Conservation (phyloP, 345 rosid genomes). For the Populus tremula region DNA sequence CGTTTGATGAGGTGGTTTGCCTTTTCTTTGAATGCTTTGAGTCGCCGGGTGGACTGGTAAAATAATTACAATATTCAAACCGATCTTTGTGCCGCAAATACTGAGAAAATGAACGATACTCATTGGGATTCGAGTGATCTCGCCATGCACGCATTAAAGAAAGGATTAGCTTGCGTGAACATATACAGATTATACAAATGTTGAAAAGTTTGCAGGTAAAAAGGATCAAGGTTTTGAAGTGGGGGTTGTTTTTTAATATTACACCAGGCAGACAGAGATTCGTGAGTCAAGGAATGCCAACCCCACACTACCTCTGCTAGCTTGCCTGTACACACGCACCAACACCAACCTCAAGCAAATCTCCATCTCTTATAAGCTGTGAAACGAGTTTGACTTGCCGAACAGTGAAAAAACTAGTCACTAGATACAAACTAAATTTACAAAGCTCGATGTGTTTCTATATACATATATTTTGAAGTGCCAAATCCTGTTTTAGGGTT, state of each 20-base stretch:
- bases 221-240: constrained; percentile 21
- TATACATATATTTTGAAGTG: neutral
- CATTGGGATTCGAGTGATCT: constrained; percentile 35
- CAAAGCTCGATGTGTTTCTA: neutral
- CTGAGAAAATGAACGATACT: constrained; percentile 21
- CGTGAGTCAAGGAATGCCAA: constrained; percentile 72
- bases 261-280: constrained; percentile 81
- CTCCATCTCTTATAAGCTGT: neutral
- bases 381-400: neutral
- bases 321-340: neutral
- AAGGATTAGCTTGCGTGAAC: constrained; percentile 1
- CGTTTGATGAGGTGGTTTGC: neutral
- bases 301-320: constrained; percentile 9
- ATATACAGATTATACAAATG: neutral
- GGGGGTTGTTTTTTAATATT: neutral
- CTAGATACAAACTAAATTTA: neutral
- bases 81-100: constrained; percentile 32
- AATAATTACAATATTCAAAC: neutral
- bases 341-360: neutral
- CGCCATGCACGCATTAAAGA: neutral
- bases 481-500: neutral
- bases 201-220: constrained; percentile 24
- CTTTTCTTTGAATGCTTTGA: neutral
- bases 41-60: neutral
- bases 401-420: neutral